Evolutionary conservation across 73 alveolate genomes (phyloP), one percentile per base, ranked within the genome.

Genomic region (Effrenium voratum): DNA sequence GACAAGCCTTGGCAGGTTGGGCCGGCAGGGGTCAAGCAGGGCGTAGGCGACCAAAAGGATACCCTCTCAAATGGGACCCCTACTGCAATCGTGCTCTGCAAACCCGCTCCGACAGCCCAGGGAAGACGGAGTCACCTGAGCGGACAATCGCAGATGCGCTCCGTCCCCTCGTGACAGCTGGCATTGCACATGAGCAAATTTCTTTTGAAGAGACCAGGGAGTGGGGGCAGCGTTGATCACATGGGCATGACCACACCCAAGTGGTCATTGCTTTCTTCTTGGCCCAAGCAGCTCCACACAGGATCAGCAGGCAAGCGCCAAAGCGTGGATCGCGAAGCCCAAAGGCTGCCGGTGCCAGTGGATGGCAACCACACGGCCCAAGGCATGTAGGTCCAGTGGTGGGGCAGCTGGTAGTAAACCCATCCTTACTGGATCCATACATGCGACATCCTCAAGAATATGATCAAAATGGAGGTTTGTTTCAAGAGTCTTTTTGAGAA

Each of bases 241-340:
- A n/a, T n/a, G n/a, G n/a, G n/a, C n/a, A n/a, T n/a, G n/a, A n/a
- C n/a, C n/a, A n/a, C n/a, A n/a, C n/a, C n/a, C n/a, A n/a, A n/a
- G n/a, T n/a, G n/a, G n/a, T n/a, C n/a, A n/a, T n/a, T n/a, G n/a
- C n/a, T n/a, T 22, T 55, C 46, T 72, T 72, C n/a, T 72, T 72
- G 46, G 5, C 80, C 68, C 38, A 32, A 45, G 72, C 36, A 4
- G 19, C 97, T 46, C 97, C 97, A 90, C 87, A 90, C 97, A 16
- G 97, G 83, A 76, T 90, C 97, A 24, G 97, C 97, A 5, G 97
- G 97, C 59, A 90, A 28, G 41, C 97, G 97, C 97, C 97, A 90
- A 5, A 90, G 57, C 43, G 83, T 75, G 32, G 66, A 86, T 30
- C 34, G 36, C 8, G 97, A 90, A 34, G 97, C 97, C 97, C 97